Conservation (phyloP, 768 basidiomycete genomes). For the Macrolepiota fuliginosa region DNA sequence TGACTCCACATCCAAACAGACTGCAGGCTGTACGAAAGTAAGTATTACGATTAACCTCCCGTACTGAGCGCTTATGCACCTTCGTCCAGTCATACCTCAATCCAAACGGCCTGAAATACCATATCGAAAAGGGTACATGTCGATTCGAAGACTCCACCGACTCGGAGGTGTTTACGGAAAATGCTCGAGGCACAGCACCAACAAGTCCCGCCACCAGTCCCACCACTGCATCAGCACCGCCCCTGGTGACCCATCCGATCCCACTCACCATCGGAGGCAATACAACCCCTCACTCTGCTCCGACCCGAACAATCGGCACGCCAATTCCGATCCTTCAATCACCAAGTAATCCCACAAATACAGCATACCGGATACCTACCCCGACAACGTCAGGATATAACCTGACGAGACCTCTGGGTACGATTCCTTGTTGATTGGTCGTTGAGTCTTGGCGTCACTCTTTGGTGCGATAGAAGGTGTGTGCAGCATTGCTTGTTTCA, state of each 20-base stretch:
- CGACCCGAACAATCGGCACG: background rate
- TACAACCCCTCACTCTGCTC: background rate
- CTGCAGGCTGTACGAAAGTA: conserved; percentile 53
- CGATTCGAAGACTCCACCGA: conserved; percentile 30
- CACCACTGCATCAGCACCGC: background rate
- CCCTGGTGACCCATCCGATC: background rate
- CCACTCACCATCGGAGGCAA: background rate
- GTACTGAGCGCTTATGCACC: background rate
- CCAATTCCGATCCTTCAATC: background rate
- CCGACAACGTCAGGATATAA: background rate
- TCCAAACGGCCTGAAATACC: conserved; percentile 67
- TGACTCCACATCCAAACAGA: conserved; percentile 21
- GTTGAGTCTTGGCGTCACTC: background rate
- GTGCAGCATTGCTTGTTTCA: background rate
- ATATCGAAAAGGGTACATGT: conserved; percentile 66
- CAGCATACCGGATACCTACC: background rate
- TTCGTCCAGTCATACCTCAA: conserved; percentile 52
- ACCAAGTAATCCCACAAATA: background rate
- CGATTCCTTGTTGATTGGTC: background rate
- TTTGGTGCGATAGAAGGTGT: background rate
- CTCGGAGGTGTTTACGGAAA: conserved; percentile 4
- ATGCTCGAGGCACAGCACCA: conserved; percentile 5
- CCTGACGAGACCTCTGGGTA: background rate
- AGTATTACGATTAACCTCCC: conserved; percentile 14
- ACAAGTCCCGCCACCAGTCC: background rate